Evolutionary conservation across 2,329 filamentous ascomycete species (phyloP).

Genomic region (Aspergillus sp.): DNA sequence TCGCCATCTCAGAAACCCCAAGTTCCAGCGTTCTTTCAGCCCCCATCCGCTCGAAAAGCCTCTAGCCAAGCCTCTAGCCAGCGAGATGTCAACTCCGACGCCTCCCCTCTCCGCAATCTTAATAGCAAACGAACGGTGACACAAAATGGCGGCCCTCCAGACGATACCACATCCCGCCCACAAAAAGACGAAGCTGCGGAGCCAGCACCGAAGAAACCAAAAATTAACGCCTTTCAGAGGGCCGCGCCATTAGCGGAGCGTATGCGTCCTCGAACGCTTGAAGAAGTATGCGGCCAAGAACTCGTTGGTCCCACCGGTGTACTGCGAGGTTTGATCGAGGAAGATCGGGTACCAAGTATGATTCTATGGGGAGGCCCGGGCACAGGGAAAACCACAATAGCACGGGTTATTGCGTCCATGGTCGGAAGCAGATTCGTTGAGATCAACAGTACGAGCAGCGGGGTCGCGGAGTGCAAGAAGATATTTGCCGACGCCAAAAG

Average conservation of each 20-base stretch:
- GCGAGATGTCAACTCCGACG: constrained; percentile 24
- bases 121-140: constrained; percentile 34
- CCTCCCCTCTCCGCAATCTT: constrained; percentile 26
- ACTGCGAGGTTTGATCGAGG: constrained; percentile 80
- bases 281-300: constrained; percentile 88
- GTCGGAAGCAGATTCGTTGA: constrained; percentile 87
- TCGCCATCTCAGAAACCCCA: constrained; percentile 39
- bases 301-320: constrained; percentile 84
- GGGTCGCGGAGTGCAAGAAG: constrained; percentile 88
- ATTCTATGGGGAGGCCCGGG: constrained; percentile 69
- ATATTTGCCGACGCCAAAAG: constrained; percentile 81
- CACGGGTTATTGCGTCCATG: constrained; percentile 79
- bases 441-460: constrained; percentile 88
- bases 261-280: constrained; percentile 81
- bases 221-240: constrained; percentile 62
- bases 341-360: constrained; percentile 87
- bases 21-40: constrained; percentile 56
- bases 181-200: constrained; percentile 30
- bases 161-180: constrained; percentile 21
- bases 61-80: constrained; percentile 36
- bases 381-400: constrained; percentile 67
- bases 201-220: constrained; percentile 62
- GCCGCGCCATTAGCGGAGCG: constrained; percentile 87
- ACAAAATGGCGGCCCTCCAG: constrained; percentile 24
- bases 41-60: constrained; percentile 48